Conservation (phyloP, 2,329 filamentous ascomycete genomes). For the Fusarium verrucosum region DNA sequence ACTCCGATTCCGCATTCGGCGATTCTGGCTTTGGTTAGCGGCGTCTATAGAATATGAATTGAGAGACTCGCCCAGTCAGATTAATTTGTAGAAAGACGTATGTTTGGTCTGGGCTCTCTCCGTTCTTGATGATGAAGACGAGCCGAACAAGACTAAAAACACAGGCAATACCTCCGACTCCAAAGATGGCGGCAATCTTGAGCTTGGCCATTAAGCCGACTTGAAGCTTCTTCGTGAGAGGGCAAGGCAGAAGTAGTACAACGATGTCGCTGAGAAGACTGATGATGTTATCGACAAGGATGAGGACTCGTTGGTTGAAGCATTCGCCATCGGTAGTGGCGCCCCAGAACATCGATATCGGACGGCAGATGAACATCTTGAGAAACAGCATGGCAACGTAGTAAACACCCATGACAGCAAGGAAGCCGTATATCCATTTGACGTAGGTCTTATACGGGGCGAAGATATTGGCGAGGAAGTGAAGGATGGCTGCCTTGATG, state of each 20-base stretch:
- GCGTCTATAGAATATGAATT: rapidly evolving
- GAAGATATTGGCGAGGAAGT: slow-evolving; percentile 22
- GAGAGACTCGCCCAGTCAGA: slow-evolving; percentile 9
- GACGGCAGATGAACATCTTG: slow-evolving; percentile 25
- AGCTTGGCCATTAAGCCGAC: slow-evolving; percentile 21
- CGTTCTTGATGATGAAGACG: slow-evolving; percentile 22
- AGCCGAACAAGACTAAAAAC: slow-evolving; percentile 23
- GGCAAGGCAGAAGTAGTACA: slow-evolving; percentile 14
- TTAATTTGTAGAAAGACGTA: slow-evolving; percentile 31
- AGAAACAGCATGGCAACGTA: slow-evolving; percentile 22
- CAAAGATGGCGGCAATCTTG: slow-evolving; percentile 26
- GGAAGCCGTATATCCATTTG: slow-evolving; percentile 28
- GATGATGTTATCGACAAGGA: slow-evolving; percentile 28
- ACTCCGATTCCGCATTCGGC: slow-evolving; percentile 29
- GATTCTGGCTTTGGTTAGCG: slow-evolving; percentile 1
- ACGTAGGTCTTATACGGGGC: slow-evolving; percentile 26
- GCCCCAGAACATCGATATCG: slow-evolving; percentile 26
- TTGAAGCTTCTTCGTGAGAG: slow-evolving; percentile 26
- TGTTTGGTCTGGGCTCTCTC: slow-evolving; percentile 24
- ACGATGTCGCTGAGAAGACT: slow-evolving; percentile 26
- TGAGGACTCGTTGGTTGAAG: slow-evolving; percentile 19
- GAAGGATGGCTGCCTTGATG: slow-evolving; percentile 25
- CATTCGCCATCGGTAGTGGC: slow-evolving; percentile 10
- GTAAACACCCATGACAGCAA: slow-evolving; percentile 10
- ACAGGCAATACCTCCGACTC: slow-evolving; percentile 19